Conservation (phyloP, 75 land plant genomes). For the Larix kaempferi region DNA sequence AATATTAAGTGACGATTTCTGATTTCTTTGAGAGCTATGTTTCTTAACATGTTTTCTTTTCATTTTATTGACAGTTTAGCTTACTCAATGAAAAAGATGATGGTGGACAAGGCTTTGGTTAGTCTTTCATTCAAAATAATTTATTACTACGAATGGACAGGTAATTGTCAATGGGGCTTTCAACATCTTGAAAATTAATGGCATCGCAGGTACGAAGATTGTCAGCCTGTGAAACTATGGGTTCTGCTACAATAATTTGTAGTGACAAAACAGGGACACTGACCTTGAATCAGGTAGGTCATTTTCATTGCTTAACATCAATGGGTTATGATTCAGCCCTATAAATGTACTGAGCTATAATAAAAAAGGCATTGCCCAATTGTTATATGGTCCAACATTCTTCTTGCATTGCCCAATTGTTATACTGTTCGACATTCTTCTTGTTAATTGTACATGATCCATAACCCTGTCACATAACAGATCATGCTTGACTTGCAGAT, state of each 20-base stretch:
- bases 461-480: not conserved
- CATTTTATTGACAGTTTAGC: conserved; percentile 38
- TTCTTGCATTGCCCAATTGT: not conserved
- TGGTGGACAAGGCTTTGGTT: conserved; percentile 64
- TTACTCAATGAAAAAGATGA: conserved; percentile 62
- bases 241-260: conserved; percentile 70
- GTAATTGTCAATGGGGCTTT: not conserved
- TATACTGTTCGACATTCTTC: not conserved
- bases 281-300: conserved; percentile 57
- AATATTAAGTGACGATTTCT: not conserved
- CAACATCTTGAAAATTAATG: not conserved
- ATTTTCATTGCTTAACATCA: not conserved
- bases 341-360: not conserved
- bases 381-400: not conserved
- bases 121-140: conserved; percentile 1
- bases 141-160: not conserved
- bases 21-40: not conserved
- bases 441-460: not conserved
- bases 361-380: not conserved
- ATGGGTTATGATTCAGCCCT: not conserved
- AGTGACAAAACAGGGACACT: conserved; percentile 79
- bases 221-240: conserved; percentile 80
- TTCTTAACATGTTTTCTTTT: not conserved
- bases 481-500: conserved; percentile 40
- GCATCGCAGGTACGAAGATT: conserved; percentile 51